These are phyloP conservation scores for Pseudophaeomoniella oleicola DNA, from an alignment of 2,329 filamentous ascomycete species.

Conservation along the genomic window DNA sequence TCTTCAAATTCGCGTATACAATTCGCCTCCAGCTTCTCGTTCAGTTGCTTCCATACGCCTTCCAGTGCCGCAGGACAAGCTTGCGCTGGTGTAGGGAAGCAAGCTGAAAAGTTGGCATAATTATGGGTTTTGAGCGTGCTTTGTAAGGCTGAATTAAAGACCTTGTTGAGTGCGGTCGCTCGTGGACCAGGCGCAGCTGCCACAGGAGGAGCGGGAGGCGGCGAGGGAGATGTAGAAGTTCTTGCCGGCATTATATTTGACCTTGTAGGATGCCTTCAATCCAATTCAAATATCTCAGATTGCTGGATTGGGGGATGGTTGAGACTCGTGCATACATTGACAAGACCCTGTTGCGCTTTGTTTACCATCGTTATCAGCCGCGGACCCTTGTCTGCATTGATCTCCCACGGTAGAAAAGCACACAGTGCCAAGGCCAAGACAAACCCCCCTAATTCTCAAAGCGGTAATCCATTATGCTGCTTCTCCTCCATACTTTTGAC, in stretches of 20 bases:
- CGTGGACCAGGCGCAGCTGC: slow-evolving; percentile 42
- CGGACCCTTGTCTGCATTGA: no score
- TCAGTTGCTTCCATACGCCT: slow-evolving; percentile 43
- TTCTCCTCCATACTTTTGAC: no score
- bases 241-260: background rate
- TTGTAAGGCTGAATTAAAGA: slow-evolving; percentile 44
- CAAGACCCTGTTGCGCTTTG: no score
- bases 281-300: no score
- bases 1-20: slow-evolving; percentile 47
- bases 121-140: slow-evolving; percentile 47
- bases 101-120: slow-evolving; percentile 46
- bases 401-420: no score
- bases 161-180: slow-evolving; percentile 43
- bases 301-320: no score
- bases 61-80: slow-evolving; percentile 42
- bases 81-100: slow-evolving; percentile 47
- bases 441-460: no score
- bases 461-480: no score
- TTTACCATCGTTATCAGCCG: no score
- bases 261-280: no score
- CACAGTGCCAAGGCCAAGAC: no score
- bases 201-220: slow-evolving; percentile 36
- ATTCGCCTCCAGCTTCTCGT: slow-evolving; percentile 41
- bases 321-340: no score
- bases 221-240: slow-evolving; percentile 30